A percentile compares a stretch with the other conserved stretches of the same genome.
Conservation (phyloP, 805 yeast species). For the Candida andamanensis region DNA sequence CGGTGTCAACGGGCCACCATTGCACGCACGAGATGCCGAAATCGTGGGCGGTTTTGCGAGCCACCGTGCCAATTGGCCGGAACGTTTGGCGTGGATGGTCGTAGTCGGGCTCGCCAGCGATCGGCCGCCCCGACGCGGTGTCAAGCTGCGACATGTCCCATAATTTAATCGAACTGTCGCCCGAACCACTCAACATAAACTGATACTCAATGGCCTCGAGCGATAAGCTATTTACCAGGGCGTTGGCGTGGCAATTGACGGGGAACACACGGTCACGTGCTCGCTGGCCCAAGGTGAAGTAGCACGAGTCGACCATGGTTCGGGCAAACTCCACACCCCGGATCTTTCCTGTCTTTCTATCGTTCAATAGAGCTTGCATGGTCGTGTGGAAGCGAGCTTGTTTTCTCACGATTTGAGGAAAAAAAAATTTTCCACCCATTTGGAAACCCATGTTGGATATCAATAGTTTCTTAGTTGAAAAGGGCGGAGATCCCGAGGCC, state of each 20-base stretch:
- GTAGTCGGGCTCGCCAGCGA: conserved; percentile 20
- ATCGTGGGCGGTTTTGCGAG: conserved; percentile 45
- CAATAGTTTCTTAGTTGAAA: conserved; percentile 85
- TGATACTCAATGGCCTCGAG: conserved; percentile 44
- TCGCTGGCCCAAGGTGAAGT: conserved; percentile 23
- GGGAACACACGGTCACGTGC: conserved; percentile 31
- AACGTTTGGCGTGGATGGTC: conserved; percentile 25
- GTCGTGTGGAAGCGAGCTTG: neutral
- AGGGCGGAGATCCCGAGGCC: conserved; percentile 92
- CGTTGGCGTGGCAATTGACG: conserved; percentile 38
- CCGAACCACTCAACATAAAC: conserved; percentile 64
- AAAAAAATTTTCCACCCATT: conserved; percentile 1
- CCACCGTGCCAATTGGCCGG: conserved; percentile 27
- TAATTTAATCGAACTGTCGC: conserved; percentile 60
- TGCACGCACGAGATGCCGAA: conserved; percentile 68
- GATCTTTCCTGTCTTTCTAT: conserved; percentile 24
- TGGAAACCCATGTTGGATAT: conserved; percentile 82
- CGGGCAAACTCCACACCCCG: conserved; percentile 30
- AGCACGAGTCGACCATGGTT: conserved; percentile 33
- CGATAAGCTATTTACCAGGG: conserved; percentile 56
- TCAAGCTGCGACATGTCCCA: conserved; percentile 48
- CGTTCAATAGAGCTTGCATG: conserved; percentile 38
- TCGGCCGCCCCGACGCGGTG: neutral
- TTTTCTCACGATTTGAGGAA: conserved; percentile 1
- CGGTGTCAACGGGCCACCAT: conserved; percentile 91